phyloP scores from a whole-genome alignment of 371 early-diverging fungal genomes.

The Mucor piriformis region DNA sequence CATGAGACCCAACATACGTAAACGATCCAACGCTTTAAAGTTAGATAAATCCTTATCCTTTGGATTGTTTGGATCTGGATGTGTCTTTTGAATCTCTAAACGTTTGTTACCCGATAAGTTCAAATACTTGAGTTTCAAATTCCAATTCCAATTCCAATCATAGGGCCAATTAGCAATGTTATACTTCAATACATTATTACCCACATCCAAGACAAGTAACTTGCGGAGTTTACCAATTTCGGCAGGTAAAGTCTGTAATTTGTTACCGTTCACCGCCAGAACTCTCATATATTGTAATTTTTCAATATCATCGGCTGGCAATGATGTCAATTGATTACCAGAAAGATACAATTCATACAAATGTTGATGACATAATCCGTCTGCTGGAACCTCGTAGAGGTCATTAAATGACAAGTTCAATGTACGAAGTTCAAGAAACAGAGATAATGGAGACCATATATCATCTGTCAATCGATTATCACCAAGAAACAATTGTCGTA shows the following conservation, averaged over 20 bases:
- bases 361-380: slow-evolving; percentile 52
- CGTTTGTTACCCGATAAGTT: slow-evolving; percentile 91
- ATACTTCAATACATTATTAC: slow-evolving; percentile 87
- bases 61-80: slow-evolving; percentile 31
- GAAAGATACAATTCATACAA: slow-evolving; percentile 79
- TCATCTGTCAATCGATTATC: slow-evolving; percentile 88
- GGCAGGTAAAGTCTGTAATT: slow-evolving; percentile 84
- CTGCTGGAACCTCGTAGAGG: slow-evolving; percentile 73
- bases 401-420: slow-evolving; percentile 86
- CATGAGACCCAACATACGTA: slow-evolving; percentile 84
- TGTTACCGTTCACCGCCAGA: slow-evolving; percentile 88
- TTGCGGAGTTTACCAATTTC: slow-evolving; percentile 84
- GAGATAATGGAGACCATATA: slow-evolving; percentile 72
- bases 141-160: slow-evolving; percentile 97
- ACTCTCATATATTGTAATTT: slow-evolving; percentile 68
- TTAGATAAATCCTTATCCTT: slow-evolving; percentile 66
- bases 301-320: slow-evolving; percentile 88
- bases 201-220: slow-evolving; percentile 81
- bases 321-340: slow-evolving; percentile 83
- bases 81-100: slow-evolving; percentile 77
- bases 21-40: slow-evolving; percentile 72
- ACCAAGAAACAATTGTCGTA: slow-evolving; percentile 71
- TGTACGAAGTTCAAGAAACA: slow-evolving; percentile 71
- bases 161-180: slow-evolving; percentile 95
- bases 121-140: slow-evolving; percentile 83